Evolutionary conservation across 2,329 filamentous ascomycete species (phyloP), one percentile per base, ranked within the genome.

Genomic region (Fusarium kyushuense): DNA sequence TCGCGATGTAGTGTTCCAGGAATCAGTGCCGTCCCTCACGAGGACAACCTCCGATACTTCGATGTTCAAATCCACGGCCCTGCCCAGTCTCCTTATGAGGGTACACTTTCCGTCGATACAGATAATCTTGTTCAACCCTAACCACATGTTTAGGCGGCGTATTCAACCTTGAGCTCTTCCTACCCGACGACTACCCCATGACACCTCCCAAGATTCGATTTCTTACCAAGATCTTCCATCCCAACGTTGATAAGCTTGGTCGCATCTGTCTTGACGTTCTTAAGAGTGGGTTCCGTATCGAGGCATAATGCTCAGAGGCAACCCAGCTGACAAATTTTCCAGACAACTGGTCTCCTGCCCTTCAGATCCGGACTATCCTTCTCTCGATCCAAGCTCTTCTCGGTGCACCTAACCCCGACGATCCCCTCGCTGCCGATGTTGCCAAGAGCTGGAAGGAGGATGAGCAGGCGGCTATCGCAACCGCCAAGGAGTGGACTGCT

Each of bases 141-240:
- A 58, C 64, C 68, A 30, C 69, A 51, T 14, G 17, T 55, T 10
- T 59, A 89, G 86, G 86, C 55, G 96, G 96, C 48, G 87, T 97
- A 69, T 99, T 99, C 86, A 95, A 96, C 81, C 91, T 98, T 65
- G 96, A 99, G 81, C 89, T 99, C 21, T 99, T 99, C 80, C 87
- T 99, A 25, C 96, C 96, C 43, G 96, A 99, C 76, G 96, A 99
- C 83, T 99, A 99, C 79, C 96, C 96, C 41, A 99, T 99, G 96
- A 97, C 94, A 33, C 95, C 96, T 54, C 96, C 96, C 45, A 97
- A 97, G 85, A 97, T 99, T 77, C 92, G 96, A 56, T 99, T 99
- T 82, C 86, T 99, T 52, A 99, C 96, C 74, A 97, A 97, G 83
- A 98, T 99, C 80, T 99, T 98, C 82, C 96, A 99, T 79, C 96